Evolutionary conservation across 495 filamentous ascomycete species (phyloP), one percentile per base, ranked within the genome.

Genomic region (Immersiella caudata): DNA sequence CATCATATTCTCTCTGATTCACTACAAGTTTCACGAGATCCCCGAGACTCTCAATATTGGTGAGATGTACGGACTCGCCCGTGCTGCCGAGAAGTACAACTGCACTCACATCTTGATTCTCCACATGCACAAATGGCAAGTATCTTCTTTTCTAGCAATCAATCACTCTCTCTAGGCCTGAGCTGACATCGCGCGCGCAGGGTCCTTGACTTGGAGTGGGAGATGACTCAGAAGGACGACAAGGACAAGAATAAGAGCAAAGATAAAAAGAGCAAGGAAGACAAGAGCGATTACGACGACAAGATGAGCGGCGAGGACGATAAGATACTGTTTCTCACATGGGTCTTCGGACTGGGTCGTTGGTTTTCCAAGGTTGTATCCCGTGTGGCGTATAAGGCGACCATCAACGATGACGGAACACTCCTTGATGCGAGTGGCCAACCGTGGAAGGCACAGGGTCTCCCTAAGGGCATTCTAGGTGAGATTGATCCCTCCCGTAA

Each of bases 21-120:
- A 75, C 26, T 68, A 66, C 61, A 73, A 75, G 64, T 75, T 63
- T 33, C 67, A 71, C 25, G 68, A 73, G 12, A 62, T 75, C 11
- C 61, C 58, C 0, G 12, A 18, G 6, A 67, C 67, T 14, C 69
- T 65, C 2, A 40, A 64, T 14, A 24, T 73, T 12, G 50, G 29
- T 16, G 33, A 71, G 27, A 67, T 75, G 35, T 68, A 70, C 51
- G 25, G 9, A 22, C 20, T 75, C n/a, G 71, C 69, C 11, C 29
- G 51, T 6, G 66, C 71, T 3, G 69, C 62, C 0, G 64, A 71
- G 55, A 71, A 71, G 49, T 73, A 70, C 33, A 25, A 67, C 12
- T 68, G 68, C 24, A 18, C 56, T 12, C 67, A 70, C 29, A 36
- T 75, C 1, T 40, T 75, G 0, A 40, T 69, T 6, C 68, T 68